These are phyloP conservation scores for Termitomyces sp. DNA, from an alignment of 1,284 basidiomycete species.

Conservation along the genomic window DNA sequence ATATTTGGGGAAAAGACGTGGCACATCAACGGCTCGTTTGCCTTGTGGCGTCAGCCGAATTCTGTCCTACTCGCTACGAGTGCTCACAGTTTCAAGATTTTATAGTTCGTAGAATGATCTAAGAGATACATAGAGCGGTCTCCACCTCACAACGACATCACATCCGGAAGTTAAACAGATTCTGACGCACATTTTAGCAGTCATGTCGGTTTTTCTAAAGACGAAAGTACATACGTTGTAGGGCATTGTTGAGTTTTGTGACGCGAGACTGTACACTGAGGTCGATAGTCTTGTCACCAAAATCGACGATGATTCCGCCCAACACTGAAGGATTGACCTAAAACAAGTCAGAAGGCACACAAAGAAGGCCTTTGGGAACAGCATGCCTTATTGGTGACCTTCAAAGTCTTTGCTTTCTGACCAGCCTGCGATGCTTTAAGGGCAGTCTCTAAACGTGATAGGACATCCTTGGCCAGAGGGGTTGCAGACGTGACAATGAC, in stretches of 20 bases:
- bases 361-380: neutral
- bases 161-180: conserved; percentile 17
- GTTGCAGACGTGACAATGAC: conserved; percentile 88
- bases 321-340: conserved; percentile 85
- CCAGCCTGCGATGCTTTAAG: conserved; percentile 84
- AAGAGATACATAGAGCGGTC: conserved; percentile 10
- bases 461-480: conserved; percentile 70
- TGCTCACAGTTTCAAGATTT: neutral
- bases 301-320: conserved; percentile 92
- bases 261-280: conserved; percentile 90
- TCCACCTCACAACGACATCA: conserved; percentile 5
- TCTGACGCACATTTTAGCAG: conserved; percentile 7
- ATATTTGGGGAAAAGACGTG: neutral
- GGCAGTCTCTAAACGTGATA: conserved; percentile 72
- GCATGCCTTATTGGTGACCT: conserved; percentile 81
- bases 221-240: conserved; percentile 58
- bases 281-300: conserved; percentile 98
- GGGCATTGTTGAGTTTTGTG: conserved; percentile 88
- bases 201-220: neutral
- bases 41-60: neutral
- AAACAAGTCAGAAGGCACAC: conserved; percentile 8
- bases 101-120: conserved; percentile 9
- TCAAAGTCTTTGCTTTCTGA: conserved; percentile 79
- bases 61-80: neutral
- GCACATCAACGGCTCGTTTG: neutral